phyloP scores from a whole-genome alignment of 1,139 yeast genomes.

The Saccharomyces hybrid region DNA sequence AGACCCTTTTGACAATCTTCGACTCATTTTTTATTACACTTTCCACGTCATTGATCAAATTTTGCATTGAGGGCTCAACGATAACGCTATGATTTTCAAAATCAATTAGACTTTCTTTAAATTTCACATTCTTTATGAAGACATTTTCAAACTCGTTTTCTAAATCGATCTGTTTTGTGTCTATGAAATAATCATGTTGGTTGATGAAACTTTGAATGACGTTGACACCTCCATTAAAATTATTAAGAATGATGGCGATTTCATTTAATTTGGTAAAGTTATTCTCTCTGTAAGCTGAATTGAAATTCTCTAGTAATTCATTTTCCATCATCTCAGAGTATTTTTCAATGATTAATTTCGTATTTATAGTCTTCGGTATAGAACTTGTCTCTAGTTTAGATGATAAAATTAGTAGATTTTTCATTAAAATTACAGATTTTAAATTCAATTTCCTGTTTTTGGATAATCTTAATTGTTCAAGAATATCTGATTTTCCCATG shows the following conservation, averaged over 20 bases:
- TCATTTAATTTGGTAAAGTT: constrained; percentile 69
- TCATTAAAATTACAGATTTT: constrained; percentile 62
- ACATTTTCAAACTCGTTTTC: constrained; percentile 27
- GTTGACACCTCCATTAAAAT: constrained; percentile 77
- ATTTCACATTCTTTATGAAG: neutral
- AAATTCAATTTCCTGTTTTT: constrained; percentile 41
- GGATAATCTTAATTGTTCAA: constrained; percentile 43
- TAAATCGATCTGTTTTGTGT: constrained; percentile 35
- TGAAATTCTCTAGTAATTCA: constrained; percentile 51
- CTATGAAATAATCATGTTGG: constrained; percentile 65
- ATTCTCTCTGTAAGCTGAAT: constrained; percentile 41
- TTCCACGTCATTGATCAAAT: constrained; percentile 37
- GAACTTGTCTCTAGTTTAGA: constrained; percentile 51
- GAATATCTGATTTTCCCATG: constrained; percentile 53
- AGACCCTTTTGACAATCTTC: constrained; percentile 64
- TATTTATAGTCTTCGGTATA: constrained; percentile 42
- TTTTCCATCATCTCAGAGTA: constrained; percentile 74
- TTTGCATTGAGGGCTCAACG: constrained; percentile 37
- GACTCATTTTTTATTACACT: constrained; percentile 59
- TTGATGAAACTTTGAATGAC: constrained; percentile 79
- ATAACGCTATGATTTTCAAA: constrained; percentile 37
- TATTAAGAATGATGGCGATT: constrained; percentile 68
- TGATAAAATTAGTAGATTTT: constrained; percentile 57
- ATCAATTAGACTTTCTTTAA: constrained; percentile 42
- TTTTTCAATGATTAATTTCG: constrained; percentile 53